Evolutionary conservation across 2,329 filamentous ascomycete genomes (phyloP).

Genomic region (Karstenula rhodostoma): DNA sequence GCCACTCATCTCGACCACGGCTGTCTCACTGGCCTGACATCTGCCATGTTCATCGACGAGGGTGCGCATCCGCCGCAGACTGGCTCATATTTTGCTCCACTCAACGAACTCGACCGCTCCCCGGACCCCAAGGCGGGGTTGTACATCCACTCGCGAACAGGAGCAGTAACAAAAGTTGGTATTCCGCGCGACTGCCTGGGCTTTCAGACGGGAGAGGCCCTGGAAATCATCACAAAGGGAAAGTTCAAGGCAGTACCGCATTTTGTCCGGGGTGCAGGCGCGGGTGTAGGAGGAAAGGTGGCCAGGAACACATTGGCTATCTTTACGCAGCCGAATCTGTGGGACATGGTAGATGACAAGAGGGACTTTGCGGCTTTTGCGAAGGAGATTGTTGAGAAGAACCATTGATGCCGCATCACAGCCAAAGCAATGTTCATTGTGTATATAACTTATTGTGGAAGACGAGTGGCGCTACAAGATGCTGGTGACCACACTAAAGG

Average conservation of each 20-base stretch:
- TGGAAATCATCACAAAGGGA: conserved; percentile 90
- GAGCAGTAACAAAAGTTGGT: conserved; percentile 84
- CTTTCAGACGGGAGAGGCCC: conserved; percentile 93
- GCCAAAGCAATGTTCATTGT: not conserved
- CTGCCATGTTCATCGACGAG: conserved; percentile 96
- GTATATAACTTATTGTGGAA: too few species aligned
- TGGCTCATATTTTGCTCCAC: conserved; percentile 53
- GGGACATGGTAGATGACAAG: conserved; percentile 75
- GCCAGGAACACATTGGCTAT: conserved; percentile 86
- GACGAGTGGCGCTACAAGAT: too few species aligned
- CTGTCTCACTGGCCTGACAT: conserved; percentile 91
- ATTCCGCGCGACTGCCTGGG: conserved; percentile 92
- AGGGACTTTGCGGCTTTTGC: conserved; percentile 81
- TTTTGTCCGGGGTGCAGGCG: conserved; percentile 82
- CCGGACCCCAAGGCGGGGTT: conserved; percentile 87
- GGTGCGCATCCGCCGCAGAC: conserved; percentile 49
- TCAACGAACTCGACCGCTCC: conserved; percentile 76
- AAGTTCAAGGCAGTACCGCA: conserved; percentile 94
- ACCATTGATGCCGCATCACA: conserved; percentile 43
- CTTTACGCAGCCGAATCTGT: conserved; percentile 95
- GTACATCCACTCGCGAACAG: conserved; percentile 90
- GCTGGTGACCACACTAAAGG: too few species aligned
- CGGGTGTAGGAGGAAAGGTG: conserved; percentile 57
- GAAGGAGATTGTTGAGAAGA: conserved; percentile 58
- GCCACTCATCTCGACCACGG: conserved; percentile 90